Base-by-base conservation (phyloP, 768 basidiomycete genomes). In the Russula dissimulans region DNA sequence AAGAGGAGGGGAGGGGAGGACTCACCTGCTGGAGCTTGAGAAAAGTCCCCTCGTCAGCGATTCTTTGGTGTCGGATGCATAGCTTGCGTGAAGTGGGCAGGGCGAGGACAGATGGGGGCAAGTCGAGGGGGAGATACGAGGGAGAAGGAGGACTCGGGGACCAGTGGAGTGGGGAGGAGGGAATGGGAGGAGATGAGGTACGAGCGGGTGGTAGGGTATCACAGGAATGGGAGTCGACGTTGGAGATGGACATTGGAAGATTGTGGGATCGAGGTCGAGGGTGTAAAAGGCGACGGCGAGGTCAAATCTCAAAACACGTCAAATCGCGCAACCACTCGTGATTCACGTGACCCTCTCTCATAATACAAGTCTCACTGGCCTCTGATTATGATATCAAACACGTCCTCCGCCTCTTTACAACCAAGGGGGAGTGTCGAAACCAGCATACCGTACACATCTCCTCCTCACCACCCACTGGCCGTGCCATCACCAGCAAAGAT, bases 21-120 rank as follows among this genome's bases (percentile, higher is more conserved):
- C 83, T 67, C 62, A 91, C 95, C 78, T 87, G 84, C 72, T 97
- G 95, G 7, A 98, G 79, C 75, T 87, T 93, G 61, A 91, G 76
- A 71, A 90, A 97, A 26, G 89, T 94, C 14, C 91, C 91, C 73
- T 95, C 85, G 76, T 98, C 93, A 5, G 95, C 95, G 86, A 95
- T 98, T 49, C 95, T 81, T 75, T 95, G 91, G 73, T 98, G 95
- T 36, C 95, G 76, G 5, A 94, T 85, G 70, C 95, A 97, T 17
- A 97, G 80, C 74, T 92, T 95, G 49, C 90, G 76, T 14, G 81
- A 78, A 2, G 79, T 72, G 0, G 73, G 69, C 14, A 71, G 71
- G 2, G 73, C 4, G n/a, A 53, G 51, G n/a, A 29, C 8, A 18
- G 43, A 12, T 3, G 49, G 11, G 8, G 36, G n/a, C 14, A 49